Evolutionary conservation across 768 basidiomycete genomes (phyloP), one percentile per base, ranked within the genome.

Genomic region (Tulasnella sp.): DNA sequence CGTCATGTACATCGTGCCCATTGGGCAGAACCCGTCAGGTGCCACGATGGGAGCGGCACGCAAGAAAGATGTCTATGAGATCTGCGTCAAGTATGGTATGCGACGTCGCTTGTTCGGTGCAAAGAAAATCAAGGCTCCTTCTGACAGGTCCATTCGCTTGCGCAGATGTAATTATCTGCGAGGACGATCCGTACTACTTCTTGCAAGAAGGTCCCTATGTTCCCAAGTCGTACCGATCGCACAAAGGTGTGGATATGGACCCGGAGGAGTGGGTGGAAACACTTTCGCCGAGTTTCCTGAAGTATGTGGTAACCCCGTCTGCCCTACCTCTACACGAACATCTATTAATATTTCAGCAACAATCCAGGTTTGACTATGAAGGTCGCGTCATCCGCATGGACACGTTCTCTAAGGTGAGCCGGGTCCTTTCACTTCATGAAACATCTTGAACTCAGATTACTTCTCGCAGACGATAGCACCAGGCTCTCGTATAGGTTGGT

Each of bases 11-110:
- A 85, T 81, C 3, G 75, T 88, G 11, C 86, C 88, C 0, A 76
- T 87, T n/a, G 87, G 86, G 26, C 88, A 92, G 71, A 92, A 92
- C 69, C 90, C 88, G 3, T 84, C 82, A 4, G 89, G 89, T 19
- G 73, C 78, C 23, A 86, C 84, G 0, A 84, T 85, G 80, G 70
- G 74, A 9, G 66, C 69, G 1, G 68, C 76, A 58, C 75, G 88
- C 65, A 91, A 90, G 76, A 80, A 83, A 71, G 80, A 78, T 48
- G 86, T 92, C 56, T 92, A 92, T 70, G 78, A 80, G n/a, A 75
- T 91, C 60, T 88, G 86, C 65, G 83, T 86, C 58, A 83, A 88
- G 72, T 90, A 81, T 70, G 87, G 85, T 83, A 62, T 52, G 71
- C 55, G 0, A 15, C 42, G 24, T 19, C 44, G 19, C 23, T 8